Evolutionary conservation across 768 basidiomycete species (phyloP), one percentile per base, ranked within the genome.

Genomic region (Boletellus ananas): DNA sequence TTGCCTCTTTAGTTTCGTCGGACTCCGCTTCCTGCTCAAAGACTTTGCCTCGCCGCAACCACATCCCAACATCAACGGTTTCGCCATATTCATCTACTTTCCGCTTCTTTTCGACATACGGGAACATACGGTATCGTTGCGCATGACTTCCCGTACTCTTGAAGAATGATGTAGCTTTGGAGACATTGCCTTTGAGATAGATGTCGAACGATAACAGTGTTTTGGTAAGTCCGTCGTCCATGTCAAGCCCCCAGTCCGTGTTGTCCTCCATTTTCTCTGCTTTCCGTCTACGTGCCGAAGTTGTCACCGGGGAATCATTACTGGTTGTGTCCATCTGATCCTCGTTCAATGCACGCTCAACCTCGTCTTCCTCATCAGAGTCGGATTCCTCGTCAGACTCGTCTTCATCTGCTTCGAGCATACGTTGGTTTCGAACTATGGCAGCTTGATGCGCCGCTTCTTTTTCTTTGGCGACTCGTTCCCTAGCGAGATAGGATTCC

Each of bases 81-180:
- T 99, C 96, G 9, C 96, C 96, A 64, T 91, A 99, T 58, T 90
- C 90, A 63, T 99, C 96, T 18, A 98, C 90, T 57, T 89, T 79
- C 57, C 92, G 75, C 63, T 87, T 90, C 70, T 90, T 87, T 71
- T 98, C 95, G 25, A 95, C 83, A 57, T 92, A 94, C 0, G 96
- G 96, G 71, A 97, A 98, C 94, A 97, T 97, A 56, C 95, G 79
- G 67, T 90, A 98, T 45, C 96, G 76, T 55, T 88, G 90, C 14
- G 79, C 72, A 57, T 87, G 84, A 10, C 77, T 75, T 13, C 81
- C 82, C 9, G 81, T 73, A 50, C 74, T 85, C 67, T 92, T 93
- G 77, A 94, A 95, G 72, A 93, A 94, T 2, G 86, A 85, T 1
- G 83, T 88, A 21, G 87, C 76, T 56, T 89, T 87, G 23, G 88